phyloP scores from a whole-genome alignment of 1,139 yeast species.

The Zhuliangozyma parablackwelliae region DNA sequence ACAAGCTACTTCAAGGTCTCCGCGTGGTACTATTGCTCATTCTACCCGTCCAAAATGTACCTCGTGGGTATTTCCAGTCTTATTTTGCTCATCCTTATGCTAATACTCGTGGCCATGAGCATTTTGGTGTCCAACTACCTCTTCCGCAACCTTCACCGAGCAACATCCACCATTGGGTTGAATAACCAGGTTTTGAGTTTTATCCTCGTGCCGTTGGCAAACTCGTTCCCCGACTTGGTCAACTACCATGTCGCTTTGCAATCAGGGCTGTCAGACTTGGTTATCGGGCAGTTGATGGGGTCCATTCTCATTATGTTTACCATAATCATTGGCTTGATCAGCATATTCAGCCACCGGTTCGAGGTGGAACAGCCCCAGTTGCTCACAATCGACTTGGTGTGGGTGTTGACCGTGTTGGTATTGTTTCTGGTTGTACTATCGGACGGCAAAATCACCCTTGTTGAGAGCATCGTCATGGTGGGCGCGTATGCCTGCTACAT shows the following conservation, averaged over 20 bases:
- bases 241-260: constrained; percentile 32
- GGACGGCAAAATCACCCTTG: constrained; percentile 46
- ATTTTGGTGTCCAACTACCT: constrained; percentile 35
- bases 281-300: constrained; percentile 41
- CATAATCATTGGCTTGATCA: constrained; percentile 32
- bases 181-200: constrained; percentile 32
- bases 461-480: constrained; percentile 46
- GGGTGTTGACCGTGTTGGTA: constrained; percentile 32
- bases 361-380: constrained; percentile 16
- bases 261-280: constrained; percentile 30
- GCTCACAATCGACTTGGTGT: constrained; percentile 27
- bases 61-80: constrained; percentile 13
- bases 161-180: constrained; percentile 24
- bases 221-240: constrained; percentile 38
- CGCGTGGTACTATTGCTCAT: constrained; percentile 23
- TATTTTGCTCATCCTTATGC: constrained; percentile 14
- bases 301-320: constrained; percentile 34
- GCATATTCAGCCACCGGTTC: constrained; percentile 22
- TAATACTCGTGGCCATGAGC: constrained; percentile 24
- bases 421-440: constrained; percentile 40
- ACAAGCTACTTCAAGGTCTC: constrained; percentile 22
- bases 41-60: constrained; percentile 11
- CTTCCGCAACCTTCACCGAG: constrained; percentile 26
- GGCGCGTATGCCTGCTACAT: constrained; percentile 35
- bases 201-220: constrained; percentile 35